Conservation (phyloP, 2,329 filamentous ascomycete genomes). For the Trichophyton equinum region DNA sequence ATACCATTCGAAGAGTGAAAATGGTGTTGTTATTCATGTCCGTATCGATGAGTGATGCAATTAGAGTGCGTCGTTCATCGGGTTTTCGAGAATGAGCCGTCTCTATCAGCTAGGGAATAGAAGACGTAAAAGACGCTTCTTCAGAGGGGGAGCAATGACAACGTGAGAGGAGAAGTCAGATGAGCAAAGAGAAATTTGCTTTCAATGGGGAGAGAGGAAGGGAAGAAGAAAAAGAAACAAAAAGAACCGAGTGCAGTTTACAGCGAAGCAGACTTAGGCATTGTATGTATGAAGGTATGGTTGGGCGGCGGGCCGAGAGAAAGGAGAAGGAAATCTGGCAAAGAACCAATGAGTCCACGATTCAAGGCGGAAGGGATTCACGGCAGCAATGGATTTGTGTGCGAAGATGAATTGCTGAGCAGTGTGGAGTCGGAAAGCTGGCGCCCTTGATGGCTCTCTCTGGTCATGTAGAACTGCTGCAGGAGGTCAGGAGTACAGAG, state of each 20-base stretch:
- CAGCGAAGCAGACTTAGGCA: constrained; percentile 1
- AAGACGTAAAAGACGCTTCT: not conserved
- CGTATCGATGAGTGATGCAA: constrained; percentile 2
- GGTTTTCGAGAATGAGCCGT: not conserved
- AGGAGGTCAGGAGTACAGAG: not conserved
- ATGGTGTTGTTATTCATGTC: constrained; percentile 4
- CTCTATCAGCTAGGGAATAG: constrained; percentile 4
- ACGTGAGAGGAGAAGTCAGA: not conserved
- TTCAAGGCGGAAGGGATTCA: constrained; percentile 1
- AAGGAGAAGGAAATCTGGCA: constrained; percentile 7
- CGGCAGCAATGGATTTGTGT: constrained; percentile 2
- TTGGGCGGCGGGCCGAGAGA: not conserved
- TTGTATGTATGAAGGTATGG: not conserved
- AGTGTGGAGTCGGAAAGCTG: constrained; percentile 3
- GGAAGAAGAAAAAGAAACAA: not conserved
- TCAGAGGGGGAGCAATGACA: not conserved
- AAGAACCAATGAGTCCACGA: constrained; percentile 12
- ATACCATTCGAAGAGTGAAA: constrained; percentile 4
- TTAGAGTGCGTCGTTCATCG: constrained; percentile 4
- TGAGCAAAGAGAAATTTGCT: constrained; percentile 1
- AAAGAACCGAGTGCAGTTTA: not conserved
- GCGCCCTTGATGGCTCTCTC: not conserved
- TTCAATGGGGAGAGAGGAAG: not conserved
- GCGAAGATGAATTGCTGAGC: not conserved
- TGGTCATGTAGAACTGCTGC: constrained; percentile 1